Percentiles rank a stretch among this genome's conserved stretches.
Evolutionary conservation across 805 yeast genomes (phyloP).

Genomic region (Zygotorulaspora danielsina): DNA sequence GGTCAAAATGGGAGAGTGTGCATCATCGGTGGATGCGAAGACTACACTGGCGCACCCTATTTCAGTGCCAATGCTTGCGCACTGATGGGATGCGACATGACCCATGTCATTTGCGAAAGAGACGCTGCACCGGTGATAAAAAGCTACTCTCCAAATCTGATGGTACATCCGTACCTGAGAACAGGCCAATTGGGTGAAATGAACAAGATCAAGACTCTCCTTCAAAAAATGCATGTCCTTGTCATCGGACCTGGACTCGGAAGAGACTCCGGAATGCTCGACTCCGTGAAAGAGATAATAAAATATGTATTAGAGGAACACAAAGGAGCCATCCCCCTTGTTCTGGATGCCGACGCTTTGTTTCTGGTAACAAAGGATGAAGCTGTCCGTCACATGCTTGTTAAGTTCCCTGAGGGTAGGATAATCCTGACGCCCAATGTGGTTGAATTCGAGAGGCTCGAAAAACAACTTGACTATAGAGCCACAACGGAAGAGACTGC

Average conservation of each 20-base stretch:
- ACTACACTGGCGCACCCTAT: constrained; percentile 95
- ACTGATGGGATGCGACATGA: constrained; percentile 78
- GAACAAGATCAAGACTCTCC: constrained; percentile 50
- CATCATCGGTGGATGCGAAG: constrained; percentile 91
- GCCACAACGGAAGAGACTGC: constrained; percentile 31
- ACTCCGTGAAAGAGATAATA: constrained; percentile 54
- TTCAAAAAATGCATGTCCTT: constrained; percentile 70
- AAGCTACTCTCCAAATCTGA: constrained; percentile 83
- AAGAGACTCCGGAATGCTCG: constrained; percentile 64
- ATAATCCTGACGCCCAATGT: constrained; percentile 87
- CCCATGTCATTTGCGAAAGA: constrained; percentile 83
- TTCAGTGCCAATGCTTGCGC: constrained; percentile 86
- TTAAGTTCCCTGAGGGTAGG: constrained; percentile 47
- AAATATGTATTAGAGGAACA: constrained; percentile 43
- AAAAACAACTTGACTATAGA: constrained; percentile 39
- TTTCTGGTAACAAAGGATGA: constrained; percentile 49
- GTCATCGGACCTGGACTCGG: constrained; percentile 96
- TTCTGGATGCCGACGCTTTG: constrained; percentile 89
- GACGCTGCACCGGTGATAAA: constrained; percentile 79
- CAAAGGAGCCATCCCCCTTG: constrained; percentile 58
- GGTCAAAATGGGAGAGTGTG: constrained; percentile 87
- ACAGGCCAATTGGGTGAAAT: constrained; percentile 48
- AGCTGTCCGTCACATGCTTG: constrained; percentile 34
- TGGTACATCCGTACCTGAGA: constrained; percentile 89
- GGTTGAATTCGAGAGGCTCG: constrained; percentile 71